Evolutionary conservation across 2,329 filamentous ascomycete species (phyloP), one percentile per base, ranked within the genome.

Genomic region (Exserohilum rostratum): DNA sequence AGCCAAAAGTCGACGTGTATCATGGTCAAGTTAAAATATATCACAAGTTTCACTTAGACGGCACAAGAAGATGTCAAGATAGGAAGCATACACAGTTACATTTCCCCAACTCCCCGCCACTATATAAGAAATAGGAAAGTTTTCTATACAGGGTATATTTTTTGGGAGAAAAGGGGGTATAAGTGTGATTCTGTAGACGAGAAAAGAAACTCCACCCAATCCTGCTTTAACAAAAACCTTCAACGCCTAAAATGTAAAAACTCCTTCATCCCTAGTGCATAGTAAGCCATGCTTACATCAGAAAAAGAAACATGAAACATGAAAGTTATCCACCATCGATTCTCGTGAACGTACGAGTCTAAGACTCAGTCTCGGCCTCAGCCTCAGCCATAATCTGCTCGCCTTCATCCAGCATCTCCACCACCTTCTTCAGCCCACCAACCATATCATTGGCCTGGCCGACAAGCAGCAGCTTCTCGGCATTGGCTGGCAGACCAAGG

Each of bases 381-480:
- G 69, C 73, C 71, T 93, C 90, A 42, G 86, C 86, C 84, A 96
- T 89, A 62, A 96, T 79, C 75, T 95, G 90, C 81, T 99, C 95
- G 1, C 91, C 92, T 75, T 99, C 95, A 76, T 99, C 93, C 70
- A 99, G 77, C 76, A 97, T 81, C 63, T 91, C 90, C 59, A 90
- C 90, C 47, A 99, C 90, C 75, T 88, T 90, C 71, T 88, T 87
- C 74, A 98, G 68, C 75, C 97, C 93, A 60, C 83, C 84, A 67
- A 97, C 87, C 84, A 97, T 87, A 68, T 88, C 90, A 70, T 86
- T 85, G 38, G 93, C 96, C 69, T 96, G 87, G 2, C 91, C 93
- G 12, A 96, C 90, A 29, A 99, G 83, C 66, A 99, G 77, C 72
- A 99, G 74, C 78, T 98, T 99, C 86, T 99, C 95, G 17, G 95